Base-by-base conservation (phyloP, 331 rosid genomes). In the Arachis monticola region DNA sequence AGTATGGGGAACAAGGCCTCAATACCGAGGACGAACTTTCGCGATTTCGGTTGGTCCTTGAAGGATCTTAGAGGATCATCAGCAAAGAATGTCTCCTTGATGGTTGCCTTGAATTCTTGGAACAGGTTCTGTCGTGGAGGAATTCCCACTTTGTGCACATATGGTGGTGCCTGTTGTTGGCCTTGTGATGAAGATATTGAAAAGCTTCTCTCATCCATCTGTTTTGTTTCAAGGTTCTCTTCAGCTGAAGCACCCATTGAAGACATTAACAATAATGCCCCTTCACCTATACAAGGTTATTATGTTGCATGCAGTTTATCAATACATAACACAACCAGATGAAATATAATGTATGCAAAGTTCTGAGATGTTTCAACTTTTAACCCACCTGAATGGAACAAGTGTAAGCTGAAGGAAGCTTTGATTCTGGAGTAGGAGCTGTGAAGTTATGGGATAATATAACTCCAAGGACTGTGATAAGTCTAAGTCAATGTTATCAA, bases 11-110 rank as follows among this genome's bases (percentile, higher is more conserved):
- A 94, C 63, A 94, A 53, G 64, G 96, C 88, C 87, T 92, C 91
- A 64, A 84, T 14, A 42, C 96, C 89, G 4, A 94, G 93, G 53
- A 90, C 10, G 10, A 90, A 40, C 81, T 92, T 92, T 32, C 78
- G 81, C 2, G 89, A 80, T 58, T 64, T 86, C 0, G 92, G 6
- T 73, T 90, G 96, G 77, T 92, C 97, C 76, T 92, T 94, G 85
- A 94, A 92, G 47, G 87, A 64, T 70, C 96, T 80, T 35, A 94
- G 85, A 79, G 99, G 99, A 78, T 94, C 99, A 80, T 92, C 97
- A 0, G 97, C 66, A 73, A 94, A 94, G 55, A 94, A 82, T n/a
- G 97, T 94, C 81, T 94, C 99, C 78, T 92, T 94, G 14, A 92
- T 31, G 4, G 85, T 83, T 60, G 67, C 45, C 62, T 68, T 82